Conservation (phyloP, 2,329 filamentous ascomycete species). For the Aspergillus udagawae region DNA sequence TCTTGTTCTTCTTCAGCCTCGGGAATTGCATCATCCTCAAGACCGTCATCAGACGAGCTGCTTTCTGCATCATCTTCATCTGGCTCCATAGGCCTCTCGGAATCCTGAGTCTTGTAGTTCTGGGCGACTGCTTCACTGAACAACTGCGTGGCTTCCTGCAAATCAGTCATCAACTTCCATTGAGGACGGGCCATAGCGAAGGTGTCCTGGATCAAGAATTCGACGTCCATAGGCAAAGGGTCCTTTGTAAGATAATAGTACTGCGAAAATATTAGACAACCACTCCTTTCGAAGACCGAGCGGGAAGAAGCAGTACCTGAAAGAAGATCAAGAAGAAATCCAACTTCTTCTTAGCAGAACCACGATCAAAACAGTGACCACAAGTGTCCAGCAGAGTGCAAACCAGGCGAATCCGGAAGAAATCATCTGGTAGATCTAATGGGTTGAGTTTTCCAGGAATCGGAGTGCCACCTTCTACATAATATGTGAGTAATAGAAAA, state of each 20-base stretch:
- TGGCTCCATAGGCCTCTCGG: slow-evolving; percentile 64
- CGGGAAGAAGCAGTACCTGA: slow-evolving; percentile 53
- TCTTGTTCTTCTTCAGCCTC: slow-evolving; percentile 55
- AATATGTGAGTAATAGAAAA: slow-evolving; percentile 1
- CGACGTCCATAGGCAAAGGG: slow-evolving; percentile 88
- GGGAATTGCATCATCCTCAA: slow-evolving; percentile 55
- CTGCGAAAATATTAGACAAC: slow-evolving; percentile 36
- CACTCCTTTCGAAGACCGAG: slow-evolving; percentile 7
- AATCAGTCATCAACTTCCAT: slow-evolving; percentile 78
- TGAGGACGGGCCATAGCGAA: slow-evolving; percentile 81
- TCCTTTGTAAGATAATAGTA: slow-evolving; percentile 95
- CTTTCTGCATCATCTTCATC: slow-evolving; percentile 73
- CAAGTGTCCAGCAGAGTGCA: slow-evolving; percentile 91
- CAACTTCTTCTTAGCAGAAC: slow-evolving; percentile 90
- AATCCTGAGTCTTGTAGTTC: slow-evolving; percentile 76
- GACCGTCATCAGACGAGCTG: slow-evolving; percentile 72
- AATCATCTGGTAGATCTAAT: slow-evolving; percentile 88
- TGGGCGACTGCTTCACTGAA: slow-evolving; percentile 87
- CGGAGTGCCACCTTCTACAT: slow-evolving; percentile 67
- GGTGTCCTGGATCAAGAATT: slow-evolving; percentile 92
- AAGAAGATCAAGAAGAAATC: slow-evolving; percentile 97
- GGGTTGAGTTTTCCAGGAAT: slow-evolving; percentile 70
- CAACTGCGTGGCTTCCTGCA: slow-evolving; percentile 76
- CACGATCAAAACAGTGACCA: slow-evolving; percentile 92
- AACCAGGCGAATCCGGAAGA: slow-evolving; percentile 88